These are phyloP conservation scores for Chlorella sp. DNA, from an alignment of 139 green algal genomes.

Conservation along the genomic window DNA sequence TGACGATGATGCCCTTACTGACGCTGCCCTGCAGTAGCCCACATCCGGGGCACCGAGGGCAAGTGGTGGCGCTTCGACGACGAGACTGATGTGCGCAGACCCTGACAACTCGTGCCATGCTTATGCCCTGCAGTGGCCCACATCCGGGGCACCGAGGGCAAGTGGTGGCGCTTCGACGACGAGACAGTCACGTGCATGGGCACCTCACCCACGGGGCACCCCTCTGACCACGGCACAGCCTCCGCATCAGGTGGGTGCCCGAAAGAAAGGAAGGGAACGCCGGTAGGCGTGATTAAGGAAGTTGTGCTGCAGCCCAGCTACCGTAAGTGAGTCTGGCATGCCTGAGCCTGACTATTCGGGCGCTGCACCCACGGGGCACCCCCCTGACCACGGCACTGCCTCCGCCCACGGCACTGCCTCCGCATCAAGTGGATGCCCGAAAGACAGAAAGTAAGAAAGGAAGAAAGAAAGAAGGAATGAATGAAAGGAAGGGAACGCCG, in stretches of 20 bases:
- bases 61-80: constrained; percentile 90
- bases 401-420: too few relatives aligned
- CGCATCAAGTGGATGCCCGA: constrained; percentile 1
- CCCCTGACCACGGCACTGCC: constrained; percentile 23
- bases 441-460: too few relatives aligned
- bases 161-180: constrained; percentile 90
- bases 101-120: too few relatives aligned
- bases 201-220: constrained; percentile 30
- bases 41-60: constrained; percentile 24
- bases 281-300: too few relatives aligned
- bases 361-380: constrained; percentile 30
- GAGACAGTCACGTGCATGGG: constrained; percentile 51
- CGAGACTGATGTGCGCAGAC: too few relatives aligned
- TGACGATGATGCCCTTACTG: too few relatives aligned
- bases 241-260: constrained; percentile 1
- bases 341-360: too few relatives aligned
- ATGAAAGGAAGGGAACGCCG: too few relatives aligned
- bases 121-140: constrained; percentile 38
- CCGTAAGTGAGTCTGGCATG: too few relatives aligned
- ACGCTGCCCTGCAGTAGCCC: constrained; percentile 33
- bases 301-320: too few relatives aligned
- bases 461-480: too few relatives aligned
- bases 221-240: constrained; percentile 18
- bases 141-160: constrained; percentile 21
- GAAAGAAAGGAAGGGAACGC: too few relatives aligned